These are phyloP conservation scores for Rheum nobile DNA, from an alignment of 148 eudicot genomes.

Conservation along the genomic window DNA sequence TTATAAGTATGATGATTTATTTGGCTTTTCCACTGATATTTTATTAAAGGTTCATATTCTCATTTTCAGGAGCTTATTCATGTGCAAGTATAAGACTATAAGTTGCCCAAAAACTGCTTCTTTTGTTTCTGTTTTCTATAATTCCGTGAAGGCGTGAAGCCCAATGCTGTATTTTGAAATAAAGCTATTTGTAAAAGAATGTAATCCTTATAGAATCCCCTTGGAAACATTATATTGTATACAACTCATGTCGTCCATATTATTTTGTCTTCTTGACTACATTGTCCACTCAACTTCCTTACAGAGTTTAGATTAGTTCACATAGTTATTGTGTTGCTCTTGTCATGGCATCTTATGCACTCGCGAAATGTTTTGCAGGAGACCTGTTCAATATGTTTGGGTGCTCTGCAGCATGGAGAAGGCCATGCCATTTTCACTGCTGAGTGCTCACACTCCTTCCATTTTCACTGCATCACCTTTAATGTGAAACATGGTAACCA, in stretches of 20 bases:
- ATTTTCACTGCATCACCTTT: constrained; percentile 22
- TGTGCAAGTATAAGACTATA: too few species aligned
- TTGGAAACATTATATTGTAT: not conserved
- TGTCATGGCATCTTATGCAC: not conserved
- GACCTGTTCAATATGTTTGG: constrained; percentile 29
- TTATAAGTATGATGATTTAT: too few species aligned
- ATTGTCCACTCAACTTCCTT: not conserved
- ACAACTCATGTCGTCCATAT: not conserved
- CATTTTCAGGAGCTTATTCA: too few species aligned
- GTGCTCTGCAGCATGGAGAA: constrained; percentile 16
- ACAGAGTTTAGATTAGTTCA: not conserved
- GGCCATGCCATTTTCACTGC: constrained; percentile 30
- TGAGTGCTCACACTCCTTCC: constrained; percentile 32
- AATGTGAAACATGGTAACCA: constrained; percentile 30
- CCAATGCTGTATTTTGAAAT: too few species aligned
- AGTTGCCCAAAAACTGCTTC: too few species aligned
- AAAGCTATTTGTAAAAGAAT: not conserved
- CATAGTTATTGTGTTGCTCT: not conserved
- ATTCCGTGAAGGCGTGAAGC: too few species aligned
- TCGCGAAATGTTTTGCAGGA: not conserved
- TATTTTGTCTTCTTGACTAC: not conserved
- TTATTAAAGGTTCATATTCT: too few species aligned
- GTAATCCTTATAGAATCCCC: not conserved
- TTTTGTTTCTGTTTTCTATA: too few species aligned
- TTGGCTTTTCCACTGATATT: too few species aligned